Evolutionary conservation across 2,329 filamentous ascomycete genomes (phyloP).

Genomic region (Xylariaceae sp.): DNA sequence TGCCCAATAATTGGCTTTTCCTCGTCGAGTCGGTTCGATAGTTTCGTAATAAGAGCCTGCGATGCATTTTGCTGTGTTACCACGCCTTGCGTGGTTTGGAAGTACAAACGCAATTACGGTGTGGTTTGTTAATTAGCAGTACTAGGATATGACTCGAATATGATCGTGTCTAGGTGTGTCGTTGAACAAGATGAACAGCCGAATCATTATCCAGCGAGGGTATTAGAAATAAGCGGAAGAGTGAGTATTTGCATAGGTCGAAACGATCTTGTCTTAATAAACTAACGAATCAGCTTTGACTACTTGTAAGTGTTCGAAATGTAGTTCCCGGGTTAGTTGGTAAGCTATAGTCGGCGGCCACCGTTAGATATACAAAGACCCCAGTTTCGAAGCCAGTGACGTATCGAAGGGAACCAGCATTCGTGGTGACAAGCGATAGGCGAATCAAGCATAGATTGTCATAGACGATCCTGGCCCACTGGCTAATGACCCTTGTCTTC

Average conservation of each 20-base stretch:
- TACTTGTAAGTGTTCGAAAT: not conserved
- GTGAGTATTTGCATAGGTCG: too few relatives aligned
- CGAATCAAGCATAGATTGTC: not conserved
- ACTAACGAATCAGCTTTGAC: not conserved
- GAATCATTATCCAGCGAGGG: constrained; percentile 23
- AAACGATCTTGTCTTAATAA: too few relatives aligned
- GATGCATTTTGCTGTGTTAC: constrained; percentile 26
- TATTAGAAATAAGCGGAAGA: constrained; percentile 2
- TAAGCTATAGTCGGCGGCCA: not conserved
- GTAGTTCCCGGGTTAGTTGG: not conserved
- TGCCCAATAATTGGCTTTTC: constrained; percentile 9
- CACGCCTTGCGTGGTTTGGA: not conserved
- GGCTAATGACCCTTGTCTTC: not conserved
- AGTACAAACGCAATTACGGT: too few relatives aligned
- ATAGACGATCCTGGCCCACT: not conserved
- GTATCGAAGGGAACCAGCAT: not conserved
- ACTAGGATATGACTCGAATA: constrained; percentile 2
- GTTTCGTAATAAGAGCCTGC: not conserved
- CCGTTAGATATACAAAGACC: not conserved
- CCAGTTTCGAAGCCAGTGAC: not conserved
- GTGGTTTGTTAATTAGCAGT: not conserved
- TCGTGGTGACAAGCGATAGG: not conserved
- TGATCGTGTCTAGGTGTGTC: constrained; percentile 2
- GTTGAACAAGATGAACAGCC: not conserved
- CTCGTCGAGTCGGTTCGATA: constrained; percentile 4